Base-by-base conservation (phyloP, 163 green algal genomes). In the Trebouxiophyceae sp. region DNA sequence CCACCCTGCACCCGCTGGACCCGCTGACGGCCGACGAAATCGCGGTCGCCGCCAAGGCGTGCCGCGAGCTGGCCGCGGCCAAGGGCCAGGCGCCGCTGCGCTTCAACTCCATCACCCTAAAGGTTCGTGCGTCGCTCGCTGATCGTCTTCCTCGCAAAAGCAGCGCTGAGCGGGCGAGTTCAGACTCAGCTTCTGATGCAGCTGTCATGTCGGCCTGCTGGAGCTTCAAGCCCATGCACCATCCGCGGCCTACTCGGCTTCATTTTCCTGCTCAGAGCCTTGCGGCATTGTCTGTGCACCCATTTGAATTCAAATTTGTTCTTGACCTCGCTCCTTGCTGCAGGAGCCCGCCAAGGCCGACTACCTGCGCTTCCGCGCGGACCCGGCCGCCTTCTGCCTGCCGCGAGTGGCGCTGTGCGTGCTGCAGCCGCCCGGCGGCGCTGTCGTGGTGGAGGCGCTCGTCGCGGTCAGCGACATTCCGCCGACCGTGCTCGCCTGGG, bases 281-380 rank as follows among this genome's bases (percentile, higher is more conserved):
- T n/a, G n/a, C n/a, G n/a, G n/a, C n/a, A n/a, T n/a, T n/a, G n/a
- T n/a, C n/a, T n/a, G n/a, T n/a, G n/a, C n/a, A n/a, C n/a, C n/a
- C n/a, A n/a, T n/a, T n/a, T n/a, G n/a, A n/a, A n/a, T n/a, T n/a
- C n/a, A n/a, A n/a, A n/a, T n/a, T n/a, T n/a, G n/a, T n/a, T n/a
- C n/a, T n/a, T n/a, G n/a, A n/a, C n/a, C n/a, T n/a, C 39, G 39
- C 16, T 60, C 16, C 33, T 34, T 34, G 29, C 3, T 65, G 47
- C 73, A 88, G 81, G 83, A 89, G 69, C 83, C 83, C 0, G 46
- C 71, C 4, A 89, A 89, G 71, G 44, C 69, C 33, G 70, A 70
- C 7, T 57, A 82, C 45, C 68, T 89, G 27, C 60, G 57, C 3
- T 87, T 73, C 54, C 8, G 39, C 16, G 39, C 39, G 63, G 79